Base-by-base conservation (phyloP, 306 rosid species). In the Vigna nakashimae region DNA sequence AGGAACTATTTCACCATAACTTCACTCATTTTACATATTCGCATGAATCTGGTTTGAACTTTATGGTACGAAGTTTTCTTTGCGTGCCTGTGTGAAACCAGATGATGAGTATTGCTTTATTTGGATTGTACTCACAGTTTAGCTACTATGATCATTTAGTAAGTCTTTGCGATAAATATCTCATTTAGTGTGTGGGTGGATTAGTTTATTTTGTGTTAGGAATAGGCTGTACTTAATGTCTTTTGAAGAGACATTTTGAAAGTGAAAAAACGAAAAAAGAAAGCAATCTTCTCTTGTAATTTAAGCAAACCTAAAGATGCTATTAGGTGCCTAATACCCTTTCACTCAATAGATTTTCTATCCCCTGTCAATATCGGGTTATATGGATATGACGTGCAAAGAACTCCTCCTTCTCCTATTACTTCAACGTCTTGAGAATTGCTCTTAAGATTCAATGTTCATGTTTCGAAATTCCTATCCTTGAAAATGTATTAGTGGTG, bases 361-460 rank as follows among this genome's bases (percentile, higher is more conserved):
- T 24, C 34, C 46, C 66, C 4, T 28, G 7, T 62, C 45, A 32
- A n/a, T 30, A 62, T 62, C 67, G 7, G 7, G 66, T 30, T 15
- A 32, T 15, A 32, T 1, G 9, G 15, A 58, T 46, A 18, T 55
- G 51, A 32, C 58, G 48, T 10, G 1, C 18, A 53, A 77, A 66
- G 13, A 7, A 40, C 66, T 16, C 32, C 46, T 14, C 17, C 7
- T 40, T n/a, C 66, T 43, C 67, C 67, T 38, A 16, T 77, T 66
- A 34, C 43, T 49, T 65, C 71, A 58, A 46, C 20, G 26, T 79
- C 48, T 51, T 60, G 52, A 24, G 67, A 58, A 32, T 34, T 50
- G 46, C 9, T 40, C 62, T 63, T n/a, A 6, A 42, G 34, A 62
- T 38, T 79, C 72, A 68, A 67, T 77, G 75, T 22, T 9, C 24